Percentiles rank a stretch among this genome's conserved stretches.
Conservation (phyloP, 306 rosid genomes). For the Amphicarpaea edgeworthii region DNA sequence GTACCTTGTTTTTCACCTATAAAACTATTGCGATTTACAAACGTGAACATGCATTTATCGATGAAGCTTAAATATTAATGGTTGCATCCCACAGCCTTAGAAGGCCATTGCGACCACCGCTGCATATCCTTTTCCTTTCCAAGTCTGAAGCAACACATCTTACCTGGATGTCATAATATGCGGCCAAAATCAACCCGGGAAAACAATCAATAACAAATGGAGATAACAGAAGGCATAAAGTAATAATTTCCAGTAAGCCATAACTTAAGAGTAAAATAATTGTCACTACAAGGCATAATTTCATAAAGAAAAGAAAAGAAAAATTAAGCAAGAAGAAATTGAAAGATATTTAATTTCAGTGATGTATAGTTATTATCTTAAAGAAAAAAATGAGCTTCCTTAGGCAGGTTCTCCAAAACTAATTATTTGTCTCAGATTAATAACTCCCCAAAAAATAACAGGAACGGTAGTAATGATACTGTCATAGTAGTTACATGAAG, state of each 20-base stretch:
- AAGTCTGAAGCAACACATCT: conserved; percentile 87
- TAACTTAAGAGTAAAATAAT: background rate
- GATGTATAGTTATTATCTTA: background rate
- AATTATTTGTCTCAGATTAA: no score
- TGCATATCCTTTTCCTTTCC: conserved; percentile 97
- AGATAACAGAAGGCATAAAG: conserved; percentile 16
- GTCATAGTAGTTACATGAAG: no score
- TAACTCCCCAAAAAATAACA: no score
- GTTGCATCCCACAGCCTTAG: conserved; percentile 99
- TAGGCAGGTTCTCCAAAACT: no score
- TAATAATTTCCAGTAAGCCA: background rate
- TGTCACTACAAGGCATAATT: conserved; percentile 9
- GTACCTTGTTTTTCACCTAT: conserved; percentile 36
- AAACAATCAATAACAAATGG: conserved; percentile 30
- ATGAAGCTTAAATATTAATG: conserved; percentile 69
- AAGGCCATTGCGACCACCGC: conserved; percentile 95
- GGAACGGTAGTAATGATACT: no score
- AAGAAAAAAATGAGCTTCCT: background rate
- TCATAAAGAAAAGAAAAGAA: conserved; percentile 1
- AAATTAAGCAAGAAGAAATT: conserved; percentile 27
- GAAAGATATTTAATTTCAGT: conserved; percentile 29
- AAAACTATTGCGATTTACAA: conserved; percentile 28
- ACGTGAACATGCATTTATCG: conserved; percentile 26
- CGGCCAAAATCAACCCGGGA: conserved; percentile 40
- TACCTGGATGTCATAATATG: conserved; percentile 61